Evolutionary conservation across 169 alveolate genomes (phyloP).

Genomic region (Theileria sp.): DNA sequence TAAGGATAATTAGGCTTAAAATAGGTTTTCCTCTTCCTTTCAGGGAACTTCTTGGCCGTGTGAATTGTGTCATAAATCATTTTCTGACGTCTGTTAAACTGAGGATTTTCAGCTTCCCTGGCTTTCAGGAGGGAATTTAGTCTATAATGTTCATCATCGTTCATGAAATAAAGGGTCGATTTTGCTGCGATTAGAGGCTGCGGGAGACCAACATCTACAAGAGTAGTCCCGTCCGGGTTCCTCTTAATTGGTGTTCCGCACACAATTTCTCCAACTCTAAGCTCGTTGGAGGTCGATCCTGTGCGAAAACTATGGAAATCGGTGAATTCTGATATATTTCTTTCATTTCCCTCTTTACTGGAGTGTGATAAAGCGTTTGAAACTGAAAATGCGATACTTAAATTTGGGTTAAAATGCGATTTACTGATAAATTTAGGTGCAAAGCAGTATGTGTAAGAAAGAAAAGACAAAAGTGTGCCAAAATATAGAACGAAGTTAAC

Average conservation of each 20-base stretch:
- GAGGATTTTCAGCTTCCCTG: neutral
- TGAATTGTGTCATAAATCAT: constrained; percentile 34
- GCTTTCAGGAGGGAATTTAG: constrained; percentile 7
- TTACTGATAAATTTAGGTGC: neutral
- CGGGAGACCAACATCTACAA: constrained; percentile 61
- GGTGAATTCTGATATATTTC: neutral
- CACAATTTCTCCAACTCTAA: constrained; percentile 57
- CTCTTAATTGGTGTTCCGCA: constrained; percentile 35
- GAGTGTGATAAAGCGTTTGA: neutral
- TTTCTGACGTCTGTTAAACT: constrained; percentile 6
- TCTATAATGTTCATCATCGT: constrained; percentile 29
- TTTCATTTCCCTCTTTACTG: neutral
- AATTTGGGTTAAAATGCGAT: neutral
- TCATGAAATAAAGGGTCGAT: constrained; percentile 35
- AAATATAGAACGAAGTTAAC: neutral
- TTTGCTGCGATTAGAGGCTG: constrained; percentile 38
- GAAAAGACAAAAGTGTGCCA: neutral
- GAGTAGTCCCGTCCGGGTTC: constrained; percentile 57
- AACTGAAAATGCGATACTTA: neutral
- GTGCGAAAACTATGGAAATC: neutral
- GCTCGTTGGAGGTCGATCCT: constrained; percentile 20
- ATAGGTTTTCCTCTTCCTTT: constrained; percentile 35
- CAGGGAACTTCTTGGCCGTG: constrained; percentile 30
- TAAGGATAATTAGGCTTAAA: constrained; percentile 35
- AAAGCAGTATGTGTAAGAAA: neutral